Evolutionary conservation across 1,139 yeast species (phyloP), one percentile per base, ranked within the genome.

Genomic region (Citeromyces siamensis): DNA sequence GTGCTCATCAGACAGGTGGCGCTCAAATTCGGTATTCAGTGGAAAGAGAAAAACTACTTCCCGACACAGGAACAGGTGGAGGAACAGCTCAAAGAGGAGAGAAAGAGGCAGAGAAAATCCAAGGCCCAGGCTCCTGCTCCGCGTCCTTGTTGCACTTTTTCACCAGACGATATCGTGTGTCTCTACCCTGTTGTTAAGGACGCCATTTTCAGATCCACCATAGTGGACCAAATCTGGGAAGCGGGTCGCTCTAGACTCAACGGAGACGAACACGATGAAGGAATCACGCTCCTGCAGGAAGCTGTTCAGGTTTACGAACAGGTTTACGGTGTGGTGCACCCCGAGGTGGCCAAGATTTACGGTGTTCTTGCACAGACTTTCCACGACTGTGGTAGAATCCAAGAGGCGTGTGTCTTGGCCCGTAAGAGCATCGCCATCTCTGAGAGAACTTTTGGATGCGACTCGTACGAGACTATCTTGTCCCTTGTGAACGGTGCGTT

Each of bases 371-470:
- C 94, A 9, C 75, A 78, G 45, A 58, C 75, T 18, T 81, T 76
- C 58, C 71, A 75, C 42, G 85, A 79, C 42, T 54, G 76, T 35
- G 76, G 77, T 8, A 60, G 68, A 47, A 56, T 60, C 34, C 58
- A 61, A 21, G 77, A 72, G 46, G 90, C 96, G 4, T 68, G 77
- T 39, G 68, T 66, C n/a, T 62, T 75, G 45, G 72, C 81, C 18
- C 76, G 94, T 48, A 79, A 74, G 53, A 76, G 95, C 2, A 69
- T 77, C 43, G 64, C 75, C 32, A 71, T 86, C 41, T 67, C 77
- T 40, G 97, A 90, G 62, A 74, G 97, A 58, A 69, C 79, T 16
- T 58, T 66, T 37, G 98, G 98, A 42, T 58, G 76, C 45, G 97
- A 88, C 53, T 72, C 93, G 6, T 72, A 71, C 49, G 93, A 85